Percentiles rank a stretch among this genome's conserved stretches.
Conservation (phyloP, 2,329 filamentous ascomycete species). For the Pseudogymnoascus sp. region DNA sequence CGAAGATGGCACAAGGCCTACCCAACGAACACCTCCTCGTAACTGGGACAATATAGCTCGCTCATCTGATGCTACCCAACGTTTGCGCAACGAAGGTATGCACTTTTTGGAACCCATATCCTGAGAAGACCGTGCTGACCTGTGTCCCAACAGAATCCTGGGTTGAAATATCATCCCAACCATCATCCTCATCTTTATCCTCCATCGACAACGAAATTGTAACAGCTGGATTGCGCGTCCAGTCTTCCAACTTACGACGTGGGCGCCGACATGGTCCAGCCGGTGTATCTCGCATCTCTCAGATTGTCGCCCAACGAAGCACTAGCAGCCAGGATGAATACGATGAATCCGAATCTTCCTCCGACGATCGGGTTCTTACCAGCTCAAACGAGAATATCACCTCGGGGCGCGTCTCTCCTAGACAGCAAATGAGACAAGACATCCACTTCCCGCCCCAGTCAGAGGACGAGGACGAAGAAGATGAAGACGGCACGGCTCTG, state of each 20-base stretch:
- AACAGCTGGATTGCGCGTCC: constrained; percentile 75
- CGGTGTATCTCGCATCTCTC: constrained; percentile 30
- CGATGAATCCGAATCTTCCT: constrained; percentile 85
- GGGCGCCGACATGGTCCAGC: constrained; percentile 41
- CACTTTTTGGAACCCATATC: background rate
- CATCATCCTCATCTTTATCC: constrained; percentile 86
- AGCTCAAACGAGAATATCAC: constrained; percentile 49
- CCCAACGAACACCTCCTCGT: background rate
- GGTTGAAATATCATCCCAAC: constrained; percentile 88
- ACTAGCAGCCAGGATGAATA: constrained; percentile 88
- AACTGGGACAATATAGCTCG: constrained; percentile 7
- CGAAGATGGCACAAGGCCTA: background rate
- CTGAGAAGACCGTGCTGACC: constrained; percentile 11
- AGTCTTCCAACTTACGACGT: constrained; percentile 53
- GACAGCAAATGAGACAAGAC: constrained; percentile 22
- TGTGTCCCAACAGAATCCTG: constrained; percentile 66
- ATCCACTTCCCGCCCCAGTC: constrained; percentile 21
- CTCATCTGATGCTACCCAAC: constrained; percentile 1
- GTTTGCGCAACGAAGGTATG: background rate
- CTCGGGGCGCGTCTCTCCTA: constrained; percentile 22
- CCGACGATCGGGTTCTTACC: constrained; percentile 61
- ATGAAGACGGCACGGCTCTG: constrained; percentile 77
- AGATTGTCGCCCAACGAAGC: constrained; percentile 34
- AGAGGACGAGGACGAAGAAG: constrained; percentile 45
- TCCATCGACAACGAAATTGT: constrained; percentile 82